A percentile compares a stretch with the other conserved stretches of the same genome.
These are phyloP conservation scores for Colletotrichum viniferum DNA, from an alignment of 2,329 filamentous ascomycete genomes.

Conservation along the genomic window DNA sequence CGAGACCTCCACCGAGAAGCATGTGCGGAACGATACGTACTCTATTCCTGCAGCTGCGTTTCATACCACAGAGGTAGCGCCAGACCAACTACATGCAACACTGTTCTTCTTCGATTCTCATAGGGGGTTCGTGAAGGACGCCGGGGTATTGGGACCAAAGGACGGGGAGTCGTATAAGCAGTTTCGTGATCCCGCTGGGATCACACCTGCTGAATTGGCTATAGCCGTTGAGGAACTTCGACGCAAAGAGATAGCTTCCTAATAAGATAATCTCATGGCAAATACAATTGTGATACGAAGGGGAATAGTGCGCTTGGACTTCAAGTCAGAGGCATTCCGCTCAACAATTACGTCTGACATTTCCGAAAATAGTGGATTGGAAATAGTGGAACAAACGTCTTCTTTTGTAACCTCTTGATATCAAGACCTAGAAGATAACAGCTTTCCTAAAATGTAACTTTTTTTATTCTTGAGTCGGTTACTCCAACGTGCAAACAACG, in stretches of 20 bases:
- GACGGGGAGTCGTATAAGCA: slow-evolving; percentile 25
- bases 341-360: not conserved
- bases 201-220: slow-evolving; percentile 23
- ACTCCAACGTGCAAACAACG: not conserved
- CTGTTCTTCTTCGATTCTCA: slow-evolving; percentile 39
- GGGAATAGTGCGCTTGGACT: fast-evolving
- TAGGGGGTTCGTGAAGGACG: slow-evolving; percentile 33
- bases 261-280: not conserved
- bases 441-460: not conserved
- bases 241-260: not conserved
- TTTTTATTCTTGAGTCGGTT: not conserved
- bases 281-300: not conserved
- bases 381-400: not conserved
- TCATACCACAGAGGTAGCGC: slow-evolving; percentile 32
- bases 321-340: not conserved
- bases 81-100: slow-evolving; percentile 34
- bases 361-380: not conserved
- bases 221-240: slow-evolving; percentile 19
- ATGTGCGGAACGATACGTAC: slow-evolving; percentile 29
- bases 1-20: not conserved
- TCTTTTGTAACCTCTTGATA: not conserved
- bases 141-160: slow-evolving; percentile 34
- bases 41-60: slow-evolving; percentile 31
- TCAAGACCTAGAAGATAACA: not conserved
- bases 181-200: slow-evolving; percentile 24